Conservation (phyloP, 164 flowering plant genomes). For the Cinnamomum chago region DNA sequence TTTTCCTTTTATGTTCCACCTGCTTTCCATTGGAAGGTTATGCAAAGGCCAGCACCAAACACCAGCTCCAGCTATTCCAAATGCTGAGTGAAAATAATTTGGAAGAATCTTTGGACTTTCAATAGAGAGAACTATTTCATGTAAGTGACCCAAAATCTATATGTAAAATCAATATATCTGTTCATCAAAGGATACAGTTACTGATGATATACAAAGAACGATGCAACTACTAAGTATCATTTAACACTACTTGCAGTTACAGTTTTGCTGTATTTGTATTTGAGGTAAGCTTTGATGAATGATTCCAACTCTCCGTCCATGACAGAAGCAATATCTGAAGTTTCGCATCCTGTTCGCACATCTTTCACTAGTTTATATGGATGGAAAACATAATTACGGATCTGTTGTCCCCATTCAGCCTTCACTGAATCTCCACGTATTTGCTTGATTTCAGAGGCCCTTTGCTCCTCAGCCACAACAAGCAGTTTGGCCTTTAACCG, state of each 20-base stretch:
- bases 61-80: too few relatives aligned
- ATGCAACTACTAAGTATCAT: neutral
- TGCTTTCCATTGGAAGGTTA: too few relatives aligned
- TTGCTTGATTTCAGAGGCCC: slow-evolving; percentile 93
- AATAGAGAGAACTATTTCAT: too few relatives aligned
- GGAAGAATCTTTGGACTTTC: too few relatives aligned
- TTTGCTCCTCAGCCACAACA: slow-evolving; percentile 90
- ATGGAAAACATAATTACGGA: slow-evolving; percentile 93
- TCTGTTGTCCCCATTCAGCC: slow-evolving; percentile 99
- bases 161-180: too few relatives aligned
- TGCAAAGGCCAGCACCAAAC: too few relatives aligned
- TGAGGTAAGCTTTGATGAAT: slow-evolving; percentile 84
- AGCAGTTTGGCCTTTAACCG: slow-evolving; percentile 89
- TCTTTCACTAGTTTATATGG: slow-evolving; percentile 99
- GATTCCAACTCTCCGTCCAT: slow-evolving; percentile 97
- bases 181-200: too few relatives aligned
- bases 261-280: slow-evolving; percentile 51
- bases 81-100: too few relatives aligned
- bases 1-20: too few relatives aligned
- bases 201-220: too few relatives aligned
- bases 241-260: slow-evolving; percentile 15
- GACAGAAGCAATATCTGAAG: slow-evolving; percentile 77
- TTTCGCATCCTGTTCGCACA: slow-evolving; percentile 75
- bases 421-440: slow-evolving; percentile 90
- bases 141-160: too few relatives aligned